Evolutionary conservation across 129 eudicot genomes (phyloP).

Genomic region (Lactuca sativa): DNA sequence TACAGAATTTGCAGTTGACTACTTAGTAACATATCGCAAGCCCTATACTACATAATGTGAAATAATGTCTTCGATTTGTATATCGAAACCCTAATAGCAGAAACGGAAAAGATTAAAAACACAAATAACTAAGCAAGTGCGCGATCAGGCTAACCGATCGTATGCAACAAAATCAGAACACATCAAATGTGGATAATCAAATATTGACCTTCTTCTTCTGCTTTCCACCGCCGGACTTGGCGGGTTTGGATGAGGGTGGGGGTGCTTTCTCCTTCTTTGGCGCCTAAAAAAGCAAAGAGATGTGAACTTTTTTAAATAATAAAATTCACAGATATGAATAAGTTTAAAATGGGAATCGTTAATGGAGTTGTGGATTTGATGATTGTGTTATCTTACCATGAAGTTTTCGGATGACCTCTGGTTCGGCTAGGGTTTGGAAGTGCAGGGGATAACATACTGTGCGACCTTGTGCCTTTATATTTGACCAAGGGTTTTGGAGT

Average conservation of each 20-base stretch:
- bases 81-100: neutral
- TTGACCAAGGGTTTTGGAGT: neutral
- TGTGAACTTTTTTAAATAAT: neutral
- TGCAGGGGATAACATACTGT: neutral
- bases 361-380: constrained; percentile 2
- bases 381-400: constrained; percentile 11
- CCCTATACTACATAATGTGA: neutral
- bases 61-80: neutral
- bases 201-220: constrained; percentile 65
- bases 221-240: constrained; percentile 66
- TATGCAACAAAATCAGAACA: neutral
- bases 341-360: neutral
- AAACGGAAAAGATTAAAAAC: neutral
- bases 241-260: constrained; percentile 77
- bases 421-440: constrained; percentile 14
- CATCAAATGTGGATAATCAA: neutral
- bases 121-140: neutral
- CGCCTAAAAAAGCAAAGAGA: constrained; percentile 29
- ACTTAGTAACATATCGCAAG: neutral
- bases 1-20: neutral
- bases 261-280: constrained; percentile 71
- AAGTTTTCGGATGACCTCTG: neutral
- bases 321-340: neutral
- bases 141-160: neutral
- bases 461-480: neutral